phyloP scores from a whole-genome alignment of 331 rosid genomes.

The Saraca asoca region DNA sequence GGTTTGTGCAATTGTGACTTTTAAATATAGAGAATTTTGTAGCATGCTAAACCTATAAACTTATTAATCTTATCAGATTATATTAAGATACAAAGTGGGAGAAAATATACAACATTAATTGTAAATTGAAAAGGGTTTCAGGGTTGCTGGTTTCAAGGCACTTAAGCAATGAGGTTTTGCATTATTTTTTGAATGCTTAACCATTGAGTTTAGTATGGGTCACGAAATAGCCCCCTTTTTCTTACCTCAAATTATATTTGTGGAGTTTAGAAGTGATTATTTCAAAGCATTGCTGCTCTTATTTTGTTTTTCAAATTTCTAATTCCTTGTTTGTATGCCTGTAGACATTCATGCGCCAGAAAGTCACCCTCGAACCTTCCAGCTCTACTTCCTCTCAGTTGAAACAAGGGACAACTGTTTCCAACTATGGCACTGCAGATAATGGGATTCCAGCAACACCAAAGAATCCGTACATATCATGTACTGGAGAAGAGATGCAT shows the following conservation, averaged over 20 bases:
- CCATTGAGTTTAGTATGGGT: background rate
- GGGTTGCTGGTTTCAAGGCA: constrained; percentile 11
- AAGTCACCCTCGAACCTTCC: constrained; percentile 67
- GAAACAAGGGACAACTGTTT: constrained; percentile 47
- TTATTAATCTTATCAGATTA: too few species aligned
- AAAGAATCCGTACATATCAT: constrained; percentile 27
- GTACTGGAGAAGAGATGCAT: constrained; percentile 40
- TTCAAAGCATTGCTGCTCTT: constrained; percentile 13
- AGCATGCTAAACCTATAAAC: too few species aligned
- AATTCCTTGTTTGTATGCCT: constrained; percentile 21
- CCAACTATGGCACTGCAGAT: constrained; percentile 29
- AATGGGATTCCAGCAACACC: constrained; percentile 34
- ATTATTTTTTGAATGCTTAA: too few species aligned
- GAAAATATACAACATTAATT: too few species aligned
- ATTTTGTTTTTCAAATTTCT: constrained; percentile 21
- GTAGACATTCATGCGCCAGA: constrained; percentile 96
- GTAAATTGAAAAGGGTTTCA: background rate
- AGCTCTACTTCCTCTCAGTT: constrained; percentile 39
- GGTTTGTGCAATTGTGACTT: too few species aligned
- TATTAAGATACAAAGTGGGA: too few species aligned
- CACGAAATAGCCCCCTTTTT: constrained; percentile 13
- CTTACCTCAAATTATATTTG: background rate
- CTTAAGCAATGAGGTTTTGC: too few species aligned
- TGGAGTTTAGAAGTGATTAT: constrained; percentile 12
- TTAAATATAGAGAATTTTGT: too few species aligned